These are phyloP conservation scores for Allomyces macrogynus DNA, from an alignment of 192 early-diverging fungal species.

Conservation along the genomic window DNA sequence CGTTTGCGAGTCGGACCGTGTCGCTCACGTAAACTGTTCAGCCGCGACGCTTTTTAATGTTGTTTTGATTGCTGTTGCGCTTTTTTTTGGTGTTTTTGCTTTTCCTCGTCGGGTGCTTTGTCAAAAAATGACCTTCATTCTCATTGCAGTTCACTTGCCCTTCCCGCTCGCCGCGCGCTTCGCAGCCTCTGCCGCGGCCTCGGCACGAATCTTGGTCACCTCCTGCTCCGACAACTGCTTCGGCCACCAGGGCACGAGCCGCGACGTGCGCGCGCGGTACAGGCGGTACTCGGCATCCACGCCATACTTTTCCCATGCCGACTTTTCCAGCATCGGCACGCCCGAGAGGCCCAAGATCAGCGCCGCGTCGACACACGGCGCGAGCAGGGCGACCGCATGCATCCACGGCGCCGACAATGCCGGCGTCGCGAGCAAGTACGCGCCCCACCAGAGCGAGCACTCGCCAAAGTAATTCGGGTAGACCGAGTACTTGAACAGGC, in stretches of 20 bases:
- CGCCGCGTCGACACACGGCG: neutral
- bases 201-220: too few relatives aligned
- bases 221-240: neutral
- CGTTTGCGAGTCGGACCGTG: neutral
- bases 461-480: constrained; percentile 1
- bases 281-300: neutral
- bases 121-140: too few relatives aligned
- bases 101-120: too few relatives aligned
- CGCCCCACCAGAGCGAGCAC: neutral
- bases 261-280: neutral
- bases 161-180: too few relatives aligned
- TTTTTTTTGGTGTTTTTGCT: too few relatives aligned
- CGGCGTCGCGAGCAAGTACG: neutral
- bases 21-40: too few relatives aligned
- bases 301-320: neutral
- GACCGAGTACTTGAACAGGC: neutral
- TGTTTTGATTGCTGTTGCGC: too few relatives aligned
- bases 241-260: neutral
- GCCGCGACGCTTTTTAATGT: too few relatives aligned
- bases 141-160: too few relatives aligned
- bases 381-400: neutral
- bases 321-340: neutral
- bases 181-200: too few relatives aligned
- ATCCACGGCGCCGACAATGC: neutral
- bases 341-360: neutral